Percentiles rank a stretch among this genome's conserved stretches.
Conservation (phyloP, 768 basidiomycete species). For the Agrocybe pediades region DNA sequence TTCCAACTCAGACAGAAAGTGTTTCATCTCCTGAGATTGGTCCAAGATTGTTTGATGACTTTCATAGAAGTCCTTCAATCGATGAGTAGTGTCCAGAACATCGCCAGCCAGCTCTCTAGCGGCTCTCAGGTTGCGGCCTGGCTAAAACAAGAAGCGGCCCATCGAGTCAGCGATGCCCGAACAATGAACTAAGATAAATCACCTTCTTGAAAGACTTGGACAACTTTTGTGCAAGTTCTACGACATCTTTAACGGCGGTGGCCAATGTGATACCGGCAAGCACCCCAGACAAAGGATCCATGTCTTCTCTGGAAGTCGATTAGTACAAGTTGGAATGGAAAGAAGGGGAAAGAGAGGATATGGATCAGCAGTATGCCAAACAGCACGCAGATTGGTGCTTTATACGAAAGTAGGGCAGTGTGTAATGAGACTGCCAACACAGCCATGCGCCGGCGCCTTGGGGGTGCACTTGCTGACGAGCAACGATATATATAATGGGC, state of each 20-base stretch:
- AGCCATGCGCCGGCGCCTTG: no score
- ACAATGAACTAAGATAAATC: background rate
- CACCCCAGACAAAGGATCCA: background rate
- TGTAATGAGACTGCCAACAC: no score
- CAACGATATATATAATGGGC: no score
- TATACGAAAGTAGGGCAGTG: no score
- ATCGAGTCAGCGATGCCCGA: no score
- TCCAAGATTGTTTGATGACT: conserved; percentile 4
- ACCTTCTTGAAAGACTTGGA: conserved; percentile 1
- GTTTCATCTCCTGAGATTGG: conserved; percentile 6
- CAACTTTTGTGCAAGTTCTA: background rate
- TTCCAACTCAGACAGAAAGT: conserved; percentile 1
- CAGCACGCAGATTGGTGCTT: no score
- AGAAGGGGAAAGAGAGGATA: no score
- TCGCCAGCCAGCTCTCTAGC: conserved; percentile 3
- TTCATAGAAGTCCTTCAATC: conserved; percentile 12
- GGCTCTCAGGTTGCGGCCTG: background rate
- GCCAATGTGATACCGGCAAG: background rate
- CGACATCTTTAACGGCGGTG: conserved; percentile 2
- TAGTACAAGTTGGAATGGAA: no score
- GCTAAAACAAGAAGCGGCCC: background rate
- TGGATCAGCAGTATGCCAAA: no score
- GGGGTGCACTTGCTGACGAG: no score
- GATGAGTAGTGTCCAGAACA: background rate
- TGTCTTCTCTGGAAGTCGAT: background rate